These are phyloP conservation scores for Flaveria floridana DNA, from an alignment of 140 eudicot species.

Conservation along the genomic window DNA sequence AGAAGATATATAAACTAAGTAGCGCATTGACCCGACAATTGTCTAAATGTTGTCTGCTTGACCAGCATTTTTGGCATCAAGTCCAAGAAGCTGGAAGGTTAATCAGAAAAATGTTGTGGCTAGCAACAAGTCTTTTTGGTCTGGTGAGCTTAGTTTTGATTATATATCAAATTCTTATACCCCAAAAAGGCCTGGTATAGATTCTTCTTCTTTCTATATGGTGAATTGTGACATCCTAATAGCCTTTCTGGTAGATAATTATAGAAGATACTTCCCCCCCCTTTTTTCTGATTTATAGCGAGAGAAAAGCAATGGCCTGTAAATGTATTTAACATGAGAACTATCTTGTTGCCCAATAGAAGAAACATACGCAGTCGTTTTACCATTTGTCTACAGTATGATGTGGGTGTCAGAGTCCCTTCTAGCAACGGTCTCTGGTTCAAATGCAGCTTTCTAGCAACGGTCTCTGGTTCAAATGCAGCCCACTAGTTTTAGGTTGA, in stretches of 20 bases:
- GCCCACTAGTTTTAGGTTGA: no score
- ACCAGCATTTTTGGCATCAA: conserved; percentile 19
- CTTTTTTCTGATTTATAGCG: conserved; percentile 29
- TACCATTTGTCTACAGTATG: background rate
- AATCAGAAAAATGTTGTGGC: conserved; percentile 15
- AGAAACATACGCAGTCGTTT: background rate
- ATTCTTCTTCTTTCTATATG: conserved; percentile 29
- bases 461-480: no score
- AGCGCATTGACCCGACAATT: background rate
- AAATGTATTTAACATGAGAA: conserved; percentile 35
- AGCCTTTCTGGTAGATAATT: conserved; percentile 29
- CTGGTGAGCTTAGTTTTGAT: conserved; percentile 33
- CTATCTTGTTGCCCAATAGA: conserved; percentile 25
- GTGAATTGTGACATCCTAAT: conserved; percentile 36
- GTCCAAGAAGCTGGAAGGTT: conserved; percentile 5
- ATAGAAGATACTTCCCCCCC: background rate
- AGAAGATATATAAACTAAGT: conserved; percentile 28
- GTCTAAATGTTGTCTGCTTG: background rate
- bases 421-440: background rate
- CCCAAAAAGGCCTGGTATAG: conserved; percentile 33
- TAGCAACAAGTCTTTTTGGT: conserved; percentile 13
- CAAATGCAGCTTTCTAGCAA: no score
- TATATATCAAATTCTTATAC: conserved; percentile 15
- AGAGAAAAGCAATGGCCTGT: conserved; percentile 23
- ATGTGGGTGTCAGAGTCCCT: background rate